Evolutionary conservation across 306 rosid genomes (phyloP), one percentile per base, ranked within the genome.

Genomic region (Benincasa hispida): DNA sequence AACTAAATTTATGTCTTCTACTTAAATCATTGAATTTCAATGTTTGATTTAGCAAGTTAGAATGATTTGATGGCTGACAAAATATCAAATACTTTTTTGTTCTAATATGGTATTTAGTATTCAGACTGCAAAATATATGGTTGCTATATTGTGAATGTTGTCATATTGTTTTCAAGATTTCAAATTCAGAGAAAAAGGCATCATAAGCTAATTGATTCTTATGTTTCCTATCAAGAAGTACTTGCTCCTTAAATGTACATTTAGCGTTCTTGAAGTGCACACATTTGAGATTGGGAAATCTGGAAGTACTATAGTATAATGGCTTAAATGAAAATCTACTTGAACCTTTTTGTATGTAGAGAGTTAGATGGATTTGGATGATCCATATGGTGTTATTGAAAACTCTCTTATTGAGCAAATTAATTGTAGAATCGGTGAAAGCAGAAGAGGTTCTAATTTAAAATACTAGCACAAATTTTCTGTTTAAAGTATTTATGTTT

Each of bases 241-340:
- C 4, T n/a, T 66, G 51, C 15, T 39, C 22, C 73, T 39, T 39
- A 66, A 61, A 68, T 68, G 30, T 42, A 14, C 42, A 42, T 68
- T 39, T 68, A 27, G 35, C 13, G 74, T 68, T 74, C 27, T 34
- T 73, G 67, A 80, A 67, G 50, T 69, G 80, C 77, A 73, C n/a
- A n/a, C 18, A 72, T 77, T 72, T 55, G 65, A 70, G 70, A 19
- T 87, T 89, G 93, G 89, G 91, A 27, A 89, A 84, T 79, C 10
- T 83, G 22, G 91, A 86, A 63, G 84, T 88, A 73, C 28, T 39
- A 73, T 27, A 78, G 79, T 77, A 81, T 75, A 77, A 82, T 76
- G 32, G 83, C 66, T 60, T 78, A 15, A 76, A 78, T 63, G 59
- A 78, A 53, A 27, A 78, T 79, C 12, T 56, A 74, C 68, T 30